Evolutionary conservation across 805 yeast genomes (phyloP).

Genomic region (Starmerella bombicola): DNA sequence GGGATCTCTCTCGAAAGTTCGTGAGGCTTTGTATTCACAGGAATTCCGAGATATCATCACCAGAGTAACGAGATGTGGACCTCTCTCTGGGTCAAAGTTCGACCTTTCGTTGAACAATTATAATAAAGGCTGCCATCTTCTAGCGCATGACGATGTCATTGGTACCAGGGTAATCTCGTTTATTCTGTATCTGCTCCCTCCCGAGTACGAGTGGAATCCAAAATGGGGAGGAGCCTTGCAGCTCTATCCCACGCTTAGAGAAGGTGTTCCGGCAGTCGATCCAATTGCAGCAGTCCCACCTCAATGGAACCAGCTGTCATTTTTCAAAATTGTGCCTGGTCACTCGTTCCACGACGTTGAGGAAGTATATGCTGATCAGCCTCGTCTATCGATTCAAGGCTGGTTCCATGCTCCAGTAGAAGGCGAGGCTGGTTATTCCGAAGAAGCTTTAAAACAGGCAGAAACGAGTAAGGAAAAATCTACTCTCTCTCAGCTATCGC

Average conservation of each 20-base stretch:
- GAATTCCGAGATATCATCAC: constrained; percentile 70
- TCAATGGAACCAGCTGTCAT: constrained; percentile 90
- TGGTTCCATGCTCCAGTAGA: constrained; percentile 97
- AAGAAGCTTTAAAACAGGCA: constrained; percentile 35
- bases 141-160: constrained; percentile 95
- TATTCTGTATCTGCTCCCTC: constrained; percentile 85
- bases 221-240: constrained; percentile 90
- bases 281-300: constrained; percentile 61
- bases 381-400: constrained; percentile 86
- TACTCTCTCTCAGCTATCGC: constrained; percentile 61
- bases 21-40: constrained; percentile 80
- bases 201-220: constrained; percentile 77
- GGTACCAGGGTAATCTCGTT: constrained; percentile 90
- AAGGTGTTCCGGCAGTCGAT: constrained; percentile 83
- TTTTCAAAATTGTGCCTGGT: constrained; percentile 93
- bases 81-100: constrained; percentile 76
- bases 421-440: constrained; percentile 73
- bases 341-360: constrained; percentile 95
- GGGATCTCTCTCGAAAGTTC: constrained; percentile 60
- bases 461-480: constrained; percentile 64
- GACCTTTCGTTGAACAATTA: constrained; percentile 90
- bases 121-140: constrained; percentile 80
- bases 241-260: constrained; percentile 70
- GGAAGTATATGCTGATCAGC: constrained; percentile 85
- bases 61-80: constrained; percentile 73